Evolutionary conservation across 768 basidiomycete genomes (phyloP).

Genomic region (Calocybe cyanea): DNA sequence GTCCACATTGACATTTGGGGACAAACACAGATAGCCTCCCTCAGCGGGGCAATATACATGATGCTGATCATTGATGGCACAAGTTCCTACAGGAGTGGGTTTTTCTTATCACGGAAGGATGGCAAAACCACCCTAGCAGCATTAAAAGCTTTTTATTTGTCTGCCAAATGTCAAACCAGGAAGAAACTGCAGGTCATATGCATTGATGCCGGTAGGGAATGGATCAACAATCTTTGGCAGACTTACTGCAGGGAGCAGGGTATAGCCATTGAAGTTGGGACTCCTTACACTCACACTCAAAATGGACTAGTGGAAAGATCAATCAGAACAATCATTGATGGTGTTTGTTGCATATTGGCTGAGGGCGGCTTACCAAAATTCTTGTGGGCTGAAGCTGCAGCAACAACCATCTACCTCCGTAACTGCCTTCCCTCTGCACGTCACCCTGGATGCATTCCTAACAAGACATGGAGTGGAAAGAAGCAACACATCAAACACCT

Average conservation of each 20-base stretch:
- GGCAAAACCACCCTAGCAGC: slow-evolving; percentile 13
- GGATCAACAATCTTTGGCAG: too few relatives aligned
- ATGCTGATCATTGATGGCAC: slow-evolving; percentile 22
- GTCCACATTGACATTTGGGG: too few relatives aligned
- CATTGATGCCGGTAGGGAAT: too few relatives aligned
- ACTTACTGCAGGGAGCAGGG: too few relatives aligned
- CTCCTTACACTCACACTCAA: too few relatives aligned
- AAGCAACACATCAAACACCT: too few relatives aligned
- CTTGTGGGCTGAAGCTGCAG: too few relatives aligned
- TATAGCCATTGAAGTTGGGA: too few relatives aligned
- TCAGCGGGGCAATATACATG: slow-evolving; percentile 18
- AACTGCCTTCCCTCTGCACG: slow-evolving; percentile 20
- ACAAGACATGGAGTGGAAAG: slow-evolving; percentile 1
- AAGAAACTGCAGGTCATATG: too few relatives aligned
- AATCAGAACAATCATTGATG: slow-evolving; percentile 18
- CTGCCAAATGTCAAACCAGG: slow-evolving; percentile 16
- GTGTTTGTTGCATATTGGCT: slow-evolving; percentile 16
- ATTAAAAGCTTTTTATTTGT: slow-evolving; percentile 10
- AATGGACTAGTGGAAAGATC: too few relatives aligned
- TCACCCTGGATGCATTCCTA: too few relatives aligned
- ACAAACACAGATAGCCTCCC: too few relatives aligned
- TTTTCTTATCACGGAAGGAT: slow-evolving; percentile 21
- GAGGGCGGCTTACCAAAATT: slow-evolving; percentile 17
- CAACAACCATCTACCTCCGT: slow-evolving; percentile 19
- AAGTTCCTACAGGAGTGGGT: slow-evolving; percentile 9